Evolutionary conservation across 768 basidiomycete species (phyloP), one percentile per base, ranked within the genome.

Genomic region (Rossbeevera mucosa): DNA sequence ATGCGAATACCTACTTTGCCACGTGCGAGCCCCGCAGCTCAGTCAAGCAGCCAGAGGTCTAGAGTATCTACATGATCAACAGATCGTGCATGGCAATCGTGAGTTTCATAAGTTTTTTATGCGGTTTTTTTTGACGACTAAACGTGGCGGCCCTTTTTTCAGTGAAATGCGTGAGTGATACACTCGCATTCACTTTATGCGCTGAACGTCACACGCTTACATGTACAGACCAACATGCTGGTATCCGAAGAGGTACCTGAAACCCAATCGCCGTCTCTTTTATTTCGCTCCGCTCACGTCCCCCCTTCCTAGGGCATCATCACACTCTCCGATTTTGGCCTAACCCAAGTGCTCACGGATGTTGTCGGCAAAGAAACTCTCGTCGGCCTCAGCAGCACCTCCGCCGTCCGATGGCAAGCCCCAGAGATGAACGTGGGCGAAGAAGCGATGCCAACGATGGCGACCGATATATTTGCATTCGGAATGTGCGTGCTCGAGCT

Each of bases 401-500:
- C 74, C 9, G 76, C 76, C 50, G 72, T 79, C 30, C 76, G 83
- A 8, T 85, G 82, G 82, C 71, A 80, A 26, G 80, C 83, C 7
- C 84, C 83, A 1, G 82, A 84, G 59, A 67, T 83, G 46, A 77
- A 77, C 46, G 68, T 74, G 16, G 75, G 74, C n/a, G 72, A 68
- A 8, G 66, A 71, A 11, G 55, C 63, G 38, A 67, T 68, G 36
- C 76, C 76, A 0, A 80, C 79, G 9, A 75, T 68, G 61, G 68
- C 69, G 41, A 73, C 77, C 12, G 83, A 85, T 58, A 69, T 76
- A 0, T 85, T 83, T 55, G 79, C 80, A 3, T 85, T 75, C 49
- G 78, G 76, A 11, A 85, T 85, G 83, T 73, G 79, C 12, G 71
- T 80, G 29, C 71, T 85, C 22, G 83, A 85, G 57, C 74, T 83